Percentiles rank a stretch among this genome's conserved stretches.
Conservation (phyloP, 2,329 filamentous ascomycete genomes). For the Diaporthe sp. region DNA sequence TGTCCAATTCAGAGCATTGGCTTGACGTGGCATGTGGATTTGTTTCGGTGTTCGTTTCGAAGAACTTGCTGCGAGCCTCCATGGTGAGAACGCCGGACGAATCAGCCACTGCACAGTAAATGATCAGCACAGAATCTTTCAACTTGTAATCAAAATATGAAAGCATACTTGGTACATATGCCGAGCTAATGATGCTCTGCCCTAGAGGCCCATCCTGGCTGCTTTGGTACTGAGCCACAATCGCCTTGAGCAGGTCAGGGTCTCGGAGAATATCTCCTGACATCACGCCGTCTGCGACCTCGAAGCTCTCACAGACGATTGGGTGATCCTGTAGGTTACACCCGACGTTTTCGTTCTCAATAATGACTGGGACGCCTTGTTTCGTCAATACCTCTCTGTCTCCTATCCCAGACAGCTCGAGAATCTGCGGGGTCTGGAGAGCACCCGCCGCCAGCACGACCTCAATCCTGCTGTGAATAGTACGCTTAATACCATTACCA, state of each 20-base stretch:
- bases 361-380: conserved; percentile 51
- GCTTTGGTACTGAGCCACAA: conserved; percentile 48
- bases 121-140: background rate
- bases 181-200: conserved; percentile 49
- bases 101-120: conserved; percentile 1
- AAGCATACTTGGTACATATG: conserved; percentile 32
- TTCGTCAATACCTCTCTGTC: conserved; percentile 53
- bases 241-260: conserved; percentile 37
- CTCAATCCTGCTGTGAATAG: conserved; percentile 36
- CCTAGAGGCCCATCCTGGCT: conserved; percentile 47
- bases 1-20: background rate
- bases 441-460: conserved; percentile 53
- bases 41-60: background rate
- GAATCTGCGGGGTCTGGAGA: conserved; percentile 45
- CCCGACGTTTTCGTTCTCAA: conserved; percentile 55
- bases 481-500: conserved; percentile 41
- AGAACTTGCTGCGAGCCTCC: conserved; percentile 26
- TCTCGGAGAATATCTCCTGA: conserved; percentile 44
- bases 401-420: conserved; percentile 46
- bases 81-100: background rate
- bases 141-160: background rate
- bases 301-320: conserved; percentile 46
- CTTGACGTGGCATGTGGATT: background rate
- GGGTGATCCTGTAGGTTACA: conserved; percentile 55
- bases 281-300: conserved; percentile 51